Conservation (phyloP, 345 rosid species). For the Acer campestre region DNA sequence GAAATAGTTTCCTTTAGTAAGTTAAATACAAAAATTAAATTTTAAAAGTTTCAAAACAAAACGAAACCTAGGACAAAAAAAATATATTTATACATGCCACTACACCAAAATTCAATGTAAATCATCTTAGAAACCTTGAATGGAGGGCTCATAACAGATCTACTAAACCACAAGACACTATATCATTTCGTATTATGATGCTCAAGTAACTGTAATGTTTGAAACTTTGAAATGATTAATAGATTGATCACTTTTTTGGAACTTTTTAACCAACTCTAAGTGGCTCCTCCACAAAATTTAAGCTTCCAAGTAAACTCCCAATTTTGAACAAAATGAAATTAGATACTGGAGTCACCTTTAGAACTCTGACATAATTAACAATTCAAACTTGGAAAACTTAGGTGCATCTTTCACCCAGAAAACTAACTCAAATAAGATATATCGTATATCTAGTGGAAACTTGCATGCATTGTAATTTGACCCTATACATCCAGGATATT, state of each 20-base stretch:
- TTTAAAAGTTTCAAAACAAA: neutral
- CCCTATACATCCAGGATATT: neutral
- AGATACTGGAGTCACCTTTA: neutral
- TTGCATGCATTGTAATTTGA: neutral
- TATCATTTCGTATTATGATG: neutral
- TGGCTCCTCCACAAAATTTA: neutral
- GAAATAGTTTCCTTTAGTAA: neutral
- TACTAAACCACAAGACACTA: neutral
- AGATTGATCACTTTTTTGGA: neutral
- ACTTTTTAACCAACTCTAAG: too few species aligned
- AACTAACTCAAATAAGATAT: neutral
- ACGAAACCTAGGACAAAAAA: neutral
- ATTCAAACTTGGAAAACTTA: neutral
- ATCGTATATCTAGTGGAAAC: neutral
- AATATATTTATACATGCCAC: neutral
- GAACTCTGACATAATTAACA: neutral
- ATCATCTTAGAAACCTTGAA: slow-evolving; percentile 2
- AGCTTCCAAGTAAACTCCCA: neutral
- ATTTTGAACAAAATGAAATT: neutral
- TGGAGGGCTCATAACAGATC: neutral
- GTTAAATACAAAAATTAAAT: neutral
- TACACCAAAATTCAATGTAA: neutral
- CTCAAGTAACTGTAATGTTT: neutral
- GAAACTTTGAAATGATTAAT: neutral
- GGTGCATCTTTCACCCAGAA: neutral